phyloP scores from a whole-genome alignment of 805 yeast species.

The Phaffomyces opuntiae region DNA sequence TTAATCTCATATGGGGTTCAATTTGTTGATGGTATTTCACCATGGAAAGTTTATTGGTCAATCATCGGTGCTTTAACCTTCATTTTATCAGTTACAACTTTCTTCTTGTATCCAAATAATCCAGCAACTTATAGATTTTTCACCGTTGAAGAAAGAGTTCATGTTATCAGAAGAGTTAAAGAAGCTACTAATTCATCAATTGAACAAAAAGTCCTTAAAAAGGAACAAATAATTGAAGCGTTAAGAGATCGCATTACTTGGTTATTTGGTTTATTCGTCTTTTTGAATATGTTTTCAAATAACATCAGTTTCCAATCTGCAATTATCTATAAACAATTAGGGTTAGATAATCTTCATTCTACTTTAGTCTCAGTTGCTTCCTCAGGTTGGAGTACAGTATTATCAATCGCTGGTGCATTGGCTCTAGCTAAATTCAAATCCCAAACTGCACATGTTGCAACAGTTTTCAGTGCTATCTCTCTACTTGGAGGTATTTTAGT shows the following conservation, averaged over 20 bases:
- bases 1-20: conserved; percentile 12
- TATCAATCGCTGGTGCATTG: conserved; percentile 9
- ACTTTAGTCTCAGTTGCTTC: conserved; percentile 42
- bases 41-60: conserved; percentile 43
- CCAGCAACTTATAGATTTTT: conserved; percentile 39
- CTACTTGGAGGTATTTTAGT: conserved; percentile 27
- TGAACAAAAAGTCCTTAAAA: conserved; percentile 38
- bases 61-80: conserved; percentile 42
- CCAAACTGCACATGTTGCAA: conserved; percentile 23
- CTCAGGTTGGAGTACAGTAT: conserved; percentile 18
- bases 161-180: conserved; percentile 38
- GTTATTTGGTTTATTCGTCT: conserved; percentile 23
- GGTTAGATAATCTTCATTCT: conserved; percentile 31
- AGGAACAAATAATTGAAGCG: conserved; percentile 35
- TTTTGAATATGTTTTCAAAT: conserved; percentile 39
- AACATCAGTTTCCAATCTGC: conserved; percentile 28
- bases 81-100: conserved; percentile 22
- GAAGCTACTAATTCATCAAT: conserved; percentile 31
- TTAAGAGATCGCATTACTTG: conserved; percentile 37
- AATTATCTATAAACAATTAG: conserved; percentile 25
- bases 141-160: conserved; percentile 38
- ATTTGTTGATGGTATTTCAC: conserved; percentile 5
- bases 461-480: conserved; percentile 4
- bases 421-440: conserved; percentile 12
- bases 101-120: conserved; percentile 39